Conservation (phyloP, 2,329 filamentous ascomycete genomes). For the Clonostachys rosea region DNA sequence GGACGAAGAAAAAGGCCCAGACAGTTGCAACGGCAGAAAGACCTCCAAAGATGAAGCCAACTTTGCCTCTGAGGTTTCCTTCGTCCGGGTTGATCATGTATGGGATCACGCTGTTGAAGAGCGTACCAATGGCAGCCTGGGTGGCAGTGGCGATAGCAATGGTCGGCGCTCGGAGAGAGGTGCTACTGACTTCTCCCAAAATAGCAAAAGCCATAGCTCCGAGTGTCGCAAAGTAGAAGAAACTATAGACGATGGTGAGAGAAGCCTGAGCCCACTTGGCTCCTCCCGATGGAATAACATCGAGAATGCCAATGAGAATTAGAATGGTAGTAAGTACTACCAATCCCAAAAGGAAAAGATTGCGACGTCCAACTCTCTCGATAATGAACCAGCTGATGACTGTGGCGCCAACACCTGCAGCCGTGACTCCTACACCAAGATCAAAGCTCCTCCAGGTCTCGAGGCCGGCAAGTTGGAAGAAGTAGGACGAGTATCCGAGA, state of each 20-base stretch:
- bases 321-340: slow-evolving; percentile 41
- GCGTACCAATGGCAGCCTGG: slow-evolving; percentile 27
- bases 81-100: slow-evolving; percentile 36
- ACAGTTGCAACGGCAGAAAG: slow-evolving; percentile 16
- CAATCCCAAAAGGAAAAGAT: slow-evolving; percentile 37
- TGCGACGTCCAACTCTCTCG: slow-evolving; percentile 35
- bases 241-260: slow-evolving; percentile 26
- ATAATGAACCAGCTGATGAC: slow-evolving; percentile 39
- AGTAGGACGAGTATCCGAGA: slow-evolving; percentile 52
- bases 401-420: slow-evolving; percentile 38
- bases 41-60: slow-evolving; percentile 31
- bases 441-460: slow-evolving; percentile 24
- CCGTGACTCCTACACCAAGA: slow-evolving; percentile 35
- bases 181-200: slow-evolving; percentile 30
- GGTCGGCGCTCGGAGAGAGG: slow-evolving; percentile 27
- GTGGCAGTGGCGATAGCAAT: slow-evolving; percentile 31
- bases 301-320: slow-evolving; percentile 36
- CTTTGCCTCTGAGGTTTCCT: slow-evolving; percentile 29
- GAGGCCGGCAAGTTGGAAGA: slow-evolving; percentile 37
- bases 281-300: slow-evolving; percentile 22
- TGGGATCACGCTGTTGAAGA: slow-evolving; percentile 32
- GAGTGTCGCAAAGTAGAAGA: slow-evolving; percentile 35
- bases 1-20: slow-evolving; percentile 21
- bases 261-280: slow-evolving; percentile 28
- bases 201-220: slow-evolving; percentile 38